Evolutionary conservation across 2,329 filamentous ascomycete species (phyloP).

Genomic region (Pyrenophora teres): DNA sequence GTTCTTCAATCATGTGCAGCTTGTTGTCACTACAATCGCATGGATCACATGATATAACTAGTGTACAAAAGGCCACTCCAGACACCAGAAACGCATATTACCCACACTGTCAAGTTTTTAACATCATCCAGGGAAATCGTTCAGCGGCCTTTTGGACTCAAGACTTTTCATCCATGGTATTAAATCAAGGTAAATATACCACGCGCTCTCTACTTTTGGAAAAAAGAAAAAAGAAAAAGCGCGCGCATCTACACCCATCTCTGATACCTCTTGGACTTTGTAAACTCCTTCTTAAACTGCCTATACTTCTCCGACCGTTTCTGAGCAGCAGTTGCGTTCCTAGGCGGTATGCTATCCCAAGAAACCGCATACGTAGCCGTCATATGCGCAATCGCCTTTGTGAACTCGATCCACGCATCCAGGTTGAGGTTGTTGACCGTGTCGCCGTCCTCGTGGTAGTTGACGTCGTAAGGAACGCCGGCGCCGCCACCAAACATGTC

Average conservation of each 20-base stretch:
- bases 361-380: conserved; percentile 43
- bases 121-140: too few species aligned
- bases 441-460: conserved; percentile 48
- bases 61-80: too few species aligned
- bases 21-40: too few species aligned
- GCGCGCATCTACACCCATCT: conserved; percentile 20
- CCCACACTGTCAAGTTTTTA: too few species aligned
- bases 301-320: conserved; percentile 28
- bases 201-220: too few species aligned
- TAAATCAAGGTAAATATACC: too few species aligned
- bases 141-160: too few species aligned
- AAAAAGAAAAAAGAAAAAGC: too few species aligned
- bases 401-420: conserved; percentile 56
- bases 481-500: conserved; percentile 69
- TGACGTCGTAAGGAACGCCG: conserved; percentile 36
- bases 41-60: too few species aligned
- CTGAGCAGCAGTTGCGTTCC: conserved; percentile 27
- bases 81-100: too few species aligned
- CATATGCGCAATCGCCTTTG: conserved; percentile 63
- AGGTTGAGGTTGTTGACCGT: conserved; percentile 42
- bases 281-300: conserved; percentile 24
- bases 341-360: conserved; percentile 38
- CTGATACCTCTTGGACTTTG: conserved; percentile 29
- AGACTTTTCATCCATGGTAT: too few species aligned
- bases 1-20: too few species aligned